Base-by-base conservation (phyloP, 2,329 filamentous ascomycete genomes). In the Aspergillus novoparasiticus region DNA sequence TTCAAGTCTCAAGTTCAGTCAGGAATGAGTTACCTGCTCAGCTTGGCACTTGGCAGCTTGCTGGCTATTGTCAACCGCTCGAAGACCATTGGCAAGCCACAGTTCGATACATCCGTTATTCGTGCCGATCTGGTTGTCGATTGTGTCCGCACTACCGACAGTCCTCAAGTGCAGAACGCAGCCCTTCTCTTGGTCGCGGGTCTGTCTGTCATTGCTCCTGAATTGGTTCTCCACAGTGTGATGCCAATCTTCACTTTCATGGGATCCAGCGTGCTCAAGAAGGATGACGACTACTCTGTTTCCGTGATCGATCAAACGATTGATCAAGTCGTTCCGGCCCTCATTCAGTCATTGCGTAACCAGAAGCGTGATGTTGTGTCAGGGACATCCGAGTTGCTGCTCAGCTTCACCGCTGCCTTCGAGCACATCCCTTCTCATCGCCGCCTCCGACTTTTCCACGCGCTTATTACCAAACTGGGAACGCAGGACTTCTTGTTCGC, bases 211-310 rank as follows among this genome's bases (percentile, higher is more conserved):
- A 91, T 94, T 69, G 92, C 93, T 0, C 95, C 96, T 0, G 94
- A 97, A 75, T 82, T 96, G 55, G 92, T 99, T 3, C 84, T 99
- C 62, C 94, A 99, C 79, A 97, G 93, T 70, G 92, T 99, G 59
- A 99, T 99, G 95, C 95, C 95, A 14, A 94, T 99, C 58, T 99
- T 99, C 80, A 98, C 95, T 0, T 97, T 98, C 75, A 97, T 98
- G 90, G 93, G 94, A 48, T 91, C 90, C 50, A 97, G 92, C 4
- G 90, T 97, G 23, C 85, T 99, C 57, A 89, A 92, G 56, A 94
- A 97, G 79, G 93, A 92, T 70, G 96, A 99, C 72, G 94, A 98
- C 71, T 98, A 97, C 80, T 98, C 95, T 26, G 93, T 94, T 14
- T 92, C 97, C 75, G 94, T 99, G 36, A 94, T 97, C 62, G 93